Evolutionary conservation across 2,329 filamentous ascomycete species (phyloP), one percentile per base, ranked within the genome.

Genomic region (Atkinsonella texensis): DNA sequence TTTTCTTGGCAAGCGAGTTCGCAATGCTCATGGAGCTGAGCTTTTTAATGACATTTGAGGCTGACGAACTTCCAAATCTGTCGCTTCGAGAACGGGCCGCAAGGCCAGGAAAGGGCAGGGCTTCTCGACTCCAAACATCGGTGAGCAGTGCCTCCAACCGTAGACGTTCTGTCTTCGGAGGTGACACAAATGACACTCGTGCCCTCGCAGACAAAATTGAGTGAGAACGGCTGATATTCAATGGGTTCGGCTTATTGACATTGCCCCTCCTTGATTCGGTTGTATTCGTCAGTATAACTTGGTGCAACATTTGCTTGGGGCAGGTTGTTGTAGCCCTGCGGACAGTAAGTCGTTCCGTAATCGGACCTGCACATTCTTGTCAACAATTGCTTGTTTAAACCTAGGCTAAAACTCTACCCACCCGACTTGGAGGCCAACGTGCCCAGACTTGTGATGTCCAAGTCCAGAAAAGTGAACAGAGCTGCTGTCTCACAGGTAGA

Each of bases 231-330:
- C 84, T 84, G 55, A 94, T 82, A 35, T 76, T 73, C 64, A 73
- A 51, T 64, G 74, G 52, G 58, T 69, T 56, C 56, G 74, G 66
- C 4, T 56, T 50, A 15, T 72, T 64, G 5, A 59, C 60, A 15
- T 77, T 67, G 7, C 70, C 64, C 43, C 84, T 78, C 58, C 82
- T 84, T 46, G 80, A 72, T 2, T 80, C 77, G 59, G 83, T 83
- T 0, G 90, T 95, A 61, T 94, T 94, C 62, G 87, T 91, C 62
- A 96, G 80, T 46, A 95, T 85, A 49, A 95, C 82, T 61, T 93
- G 87, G 55, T 79, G 85, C 49, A 85, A 66, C 41, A 81, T 75
- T 13, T 79, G 77, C 58, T 82, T 87, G 13, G 82, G 74, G 15
- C 85, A 83, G 23, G 89, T 74, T 0, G 88, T 88, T 1, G 84